A percentile compares a stretch with the other conserved stretches of the same genome.
phyloP scores from a whole-genome alignment of 768 basidiomycete species.

The Ramaria sp. region DNA sequence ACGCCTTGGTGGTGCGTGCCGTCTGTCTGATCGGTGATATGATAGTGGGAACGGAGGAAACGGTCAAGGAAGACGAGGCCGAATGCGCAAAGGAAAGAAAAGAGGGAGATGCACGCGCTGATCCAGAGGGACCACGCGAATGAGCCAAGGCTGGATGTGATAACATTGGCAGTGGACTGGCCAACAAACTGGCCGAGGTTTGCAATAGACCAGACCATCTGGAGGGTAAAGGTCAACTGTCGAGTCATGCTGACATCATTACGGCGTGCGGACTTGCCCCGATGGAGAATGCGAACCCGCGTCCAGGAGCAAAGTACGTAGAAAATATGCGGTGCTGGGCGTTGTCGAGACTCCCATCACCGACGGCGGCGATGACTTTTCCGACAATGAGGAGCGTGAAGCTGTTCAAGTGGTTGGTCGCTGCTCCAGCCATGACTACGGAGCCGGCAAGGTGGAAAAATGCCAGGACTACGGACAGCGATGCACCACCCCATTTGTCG shows the following conservation, averaged over 20 bases:
- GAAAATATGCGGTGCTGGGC: constrained; percentile 34
- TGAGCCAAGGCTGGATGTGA: constrained; percentile 26
- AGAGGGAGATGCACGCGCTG: constrained; percentile 26
- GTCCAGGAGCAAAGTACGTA: constrained; percentile 33
- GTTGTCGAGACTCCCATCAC: constrained; percentile 32
- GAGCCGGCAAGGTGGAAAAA: constrained; percentile 27
- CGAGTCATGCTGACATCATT: constrained; percentile 22
- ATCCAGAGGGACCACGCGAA: constrained; percentile 35
- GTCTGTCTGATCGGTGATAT: no score
- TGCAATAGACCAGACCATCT: constrained; percentile 23
- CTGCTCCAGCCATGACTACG: constrained; percentile 27
- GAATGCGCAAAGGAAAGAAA: constrained; percentile 29
- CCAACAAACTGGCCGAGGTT: constrained; percentile 29
- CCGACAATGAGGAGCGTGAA: constrained; percentile 29
- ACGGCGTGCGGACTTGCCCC: constrained; percentile 23
- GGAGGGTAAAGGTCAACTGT: no score
- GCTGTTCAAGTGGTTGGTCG: constrained; percentile 29
- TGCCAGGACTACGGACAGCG: constrained; percentile 27
- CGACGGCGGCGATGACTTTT: constrained; percentile 30
- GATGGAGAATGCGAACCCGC: constrained; percentile 29
- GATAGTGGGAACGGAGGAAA: constrained; percentile 18
- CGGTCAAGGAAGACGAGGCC: constrained; percentile 27
- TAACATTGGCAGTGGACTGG: constrained; percentile 31
- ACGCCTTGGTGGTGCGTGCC: no score
- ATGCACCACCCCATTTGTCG: constrained; percentile 30